Base-by-base conservation (phyloP, 2,329 filamentous ascomycete species). In the Claviceps pazoutovae region DNA sequence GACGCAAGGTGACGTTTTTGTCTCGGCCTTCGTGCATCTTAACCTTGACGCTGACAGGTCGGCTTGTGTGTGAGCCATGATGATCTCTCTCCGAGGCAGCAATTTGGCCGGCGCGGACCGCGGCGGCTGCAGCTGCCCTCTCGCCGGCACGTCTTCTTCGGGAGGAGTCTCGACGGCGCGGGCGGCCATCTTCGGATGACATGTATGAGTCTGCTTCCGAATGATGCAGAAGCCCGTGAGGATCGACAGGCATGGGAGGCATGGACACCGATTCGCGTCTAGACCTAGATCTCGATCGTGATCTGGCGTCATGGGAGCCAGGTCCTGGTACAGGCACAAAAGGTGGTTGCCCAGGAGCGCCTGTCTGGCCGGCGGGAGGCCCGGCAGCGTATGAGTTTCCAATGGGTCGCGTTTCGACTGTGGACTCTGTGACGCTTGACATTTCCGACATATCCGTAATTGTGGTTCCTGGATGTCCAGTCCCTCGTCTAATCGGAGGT, bases 11-110 rank as follows among this genome's bases (percentile, higher is more conserved):
- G 52, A 84, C 74, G 56, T 80, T 80, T 55, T 75, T 70, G 53
- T 80, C 75, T 36, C 72, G 73, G 58, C 83, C 79, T 56, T 80
- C 76, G 56, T 81, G 75, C 46, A 82, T 70, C 59, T 76, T 78
- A 52, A 83, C 66, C 61, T 78, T 80, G 53, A 83, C 74, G 59
- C 76, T 78, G 36, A 79, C 71, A 3, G 75, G 70, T 36, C 72
- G 69, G 58, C 72, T 74, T 5, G 64, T 62, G 5, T 66, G 69
- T 26, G 69, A 68, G 49, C 66, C 67, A 51, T 69, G 70, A 23
- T 66, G 65, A 36, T 70, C 64, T 36, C 70, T 63, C 30, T 64
- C 60, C 26, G 57, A 55, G 1, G 71, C 71, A 2, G 75, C 75
- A 23, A 79, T 61, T 13, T 64, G 66, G 14, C 69, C 71, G 42